A percentile compares a stretch with the other conserved stretches of the same genome.
These are phyloP conservation scores for Microbotryum saponariae DNA, from an alignment of 1,284 basidiomycete species.

Conservation along the genomic window DNA sequence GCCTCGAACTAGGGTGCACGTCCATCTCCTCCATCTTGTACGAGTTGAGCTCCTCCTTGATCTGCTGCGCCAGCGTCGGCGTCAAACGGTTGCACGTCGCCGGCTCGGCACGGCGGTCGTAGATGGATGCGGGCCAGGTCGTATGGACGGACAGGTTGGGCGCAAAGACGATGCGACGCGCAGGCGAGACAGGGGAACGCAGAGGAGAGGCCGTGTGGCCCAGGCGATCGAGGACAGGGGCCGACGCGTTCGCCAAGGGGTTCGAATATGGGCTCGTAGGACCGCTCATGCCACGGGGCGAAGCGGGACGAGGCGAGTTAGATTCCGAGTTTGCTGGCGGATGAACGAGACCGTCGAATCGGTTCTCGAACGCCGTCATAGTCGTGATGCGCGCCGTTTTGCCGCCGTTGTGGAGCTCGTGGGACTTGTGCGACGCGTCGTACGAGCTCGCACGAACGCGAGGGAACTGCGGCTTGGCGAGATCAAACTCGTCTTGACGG, in stretches of 20 bases:
- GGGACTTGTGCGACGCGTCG: conserved; percentile 37
- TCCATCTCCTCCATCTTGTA: conserved; percentile 38
- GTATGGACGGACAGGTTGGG: conserved; percentile 88
- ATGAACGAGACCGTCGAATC: conserved; percentile 31
- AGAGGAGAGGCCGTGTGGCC: conserved; percentile 16
- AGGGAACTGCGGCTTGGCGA: conserved; percentile 25
- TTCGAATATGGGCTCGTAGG: conserved; percentile 52
- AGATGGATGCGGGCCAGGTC: conserved; percentile 82
- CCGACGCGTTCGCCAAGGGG: conserved; percentile 65
- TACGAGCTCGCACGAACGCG: conserved; percentile 42
- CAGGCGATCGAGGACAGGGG: conserved; percentile 65
- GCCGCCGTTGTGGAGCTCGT: conserved; percentile 20
- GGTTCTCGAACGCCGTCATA: conserved; percentile 29
- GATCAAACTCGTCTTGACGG: conserved; percentile 28
- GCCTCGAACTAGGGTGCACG: conserved; percentile 29
- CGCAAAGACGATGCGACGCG: conserved; percentile 62
- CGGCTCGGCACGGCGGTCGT: conserved; percentile 89
- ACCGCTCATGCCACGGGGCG: conserved; percentile 34
- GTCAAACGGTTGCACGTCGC: conserved; percentile 95
- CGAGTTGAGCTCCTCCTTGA: conserved; percentile 36
- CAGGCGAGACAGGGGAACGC: conserved; percentile 21
- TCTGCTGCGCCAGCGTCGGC: conserved; percentile 66
- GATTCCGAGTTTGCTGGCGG: conserved; percentile 10
- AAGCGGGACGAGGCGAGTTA: conserved; percentile 23
- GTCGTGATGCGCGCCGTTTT: conserved; percentile 29